Evolutionary conservation across 208 protist genomes (phyloP), one percentile per base, ranked within the genome.

Genomic region (Blastocrithidia nonstop): DNA sequence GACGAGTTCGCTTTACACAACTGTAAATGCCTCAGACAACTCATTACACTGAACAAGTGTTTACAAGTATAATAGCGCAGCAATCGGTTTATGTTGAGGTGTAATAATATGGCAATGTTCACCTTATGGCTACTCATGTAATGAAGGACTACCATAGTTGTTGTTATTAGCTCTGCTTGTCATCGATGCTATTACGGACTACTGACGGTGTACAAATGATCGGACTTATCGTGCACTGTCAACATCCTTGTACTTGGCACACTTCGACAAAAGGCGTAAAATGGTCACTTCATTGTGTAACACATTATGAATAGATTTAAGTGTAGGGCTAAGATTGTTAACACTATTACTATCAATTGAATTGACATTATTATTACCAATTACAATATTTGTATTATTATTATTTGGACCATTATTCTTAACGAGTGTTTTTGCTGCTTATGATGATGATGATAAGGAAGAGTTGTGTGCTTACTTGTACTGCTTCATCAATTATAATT

Each of bases 211-310:
- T 8, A 86, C 29, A 45, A 82, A 86, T 15, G 35, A 26, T 16
- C 57, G 44, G 32, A 87, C 25, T 41, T 69, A 69, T 5, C 33
- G 37, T 9, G 73, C 70, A 1, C 73, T 50, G 6, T 22, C 57
- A 15, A 58, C 61, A 38, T 87, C 77, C 8, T 55, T 59, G 55
- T 65, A 70, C 25, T 64, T 57, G 16, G 74, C 63, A 50, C 82
- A 91, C 62, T 91, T 87, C 6, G 71, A 64, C 22, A 87, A 50
- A n/a, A 91, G 62, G 17, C 71, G 71, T 37, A 90, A 63, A 24
- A 68, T 47, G 0, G 81, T 90, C 0, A 63, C 43, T 43, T 86
- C 81, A 51, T 66, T 81, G 60, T 58, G 74, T 37, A 90, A 61
- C 23, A 71, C 32, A n/a, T n/a, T n/a, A n/a, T n/a, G n/a, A n/a